Base-by-base conservation (phyloP, 2,329 filamentous ascomycete genomes). In the Pseudogymnoascus sp. region DNA sequence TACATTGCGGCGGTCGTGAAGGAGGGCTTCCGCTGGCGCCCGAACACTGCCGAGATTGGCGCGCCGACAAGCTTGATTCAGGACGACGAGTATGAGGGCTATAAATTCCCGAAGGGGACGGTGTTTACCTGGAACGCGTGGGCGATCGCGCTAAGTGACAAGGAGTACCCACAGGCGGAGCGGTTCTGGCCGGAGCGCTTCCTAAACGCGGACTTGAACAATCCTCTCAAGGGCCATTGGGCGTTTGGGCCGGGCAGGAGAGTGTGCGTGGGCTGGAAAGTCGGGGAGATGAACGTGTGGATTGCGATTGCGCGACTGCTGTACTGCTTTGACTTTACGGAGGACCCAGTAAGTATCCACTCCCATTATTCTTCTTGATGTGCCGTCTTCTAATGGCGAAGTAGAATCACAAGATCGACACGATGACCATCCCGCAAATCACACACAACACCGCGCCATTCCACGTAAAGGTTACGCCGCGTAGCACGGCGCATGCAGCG, bases 121-220 rank as follows among this genome's bases (percentile, higher is more conserved):
- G 71, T 75, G 6, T 76, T 80, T 41, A 68, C 75, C 5, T 72
- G 77, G 63, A 79, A 71, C 69, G 73, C 72, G 61, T 72, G 71
- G 63, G 73, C 75, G 3, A 77, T 80, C 61, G 69, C 75, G 11
- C 71, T 75, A 12, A 78, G 81, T 67, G 74, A 77, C 6, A 71
- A 69, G 23, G 79, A 80, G 64, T 81, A 81, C 66, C 75, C 76
- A 5, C 75, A 80, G 62, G 77, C 79, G 25, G 74, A 79, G 23
- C 72, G 69, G 16, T 81, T 76, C 68, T 74, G 75, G 52, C 78
- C 79, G 3, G 78, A 80, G 66, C 73, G 79, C 35, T 81, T 79
- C 75, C 70, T 81, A 37, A 78, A 81, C 62, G 63, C 73, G 14
- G 74, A 73, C 41, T 64, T 78, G 6, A 70, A 76, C 4, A 71